Conservation (phyloP, 441 rosid genomes). For the Geranium incanum region DNA sequence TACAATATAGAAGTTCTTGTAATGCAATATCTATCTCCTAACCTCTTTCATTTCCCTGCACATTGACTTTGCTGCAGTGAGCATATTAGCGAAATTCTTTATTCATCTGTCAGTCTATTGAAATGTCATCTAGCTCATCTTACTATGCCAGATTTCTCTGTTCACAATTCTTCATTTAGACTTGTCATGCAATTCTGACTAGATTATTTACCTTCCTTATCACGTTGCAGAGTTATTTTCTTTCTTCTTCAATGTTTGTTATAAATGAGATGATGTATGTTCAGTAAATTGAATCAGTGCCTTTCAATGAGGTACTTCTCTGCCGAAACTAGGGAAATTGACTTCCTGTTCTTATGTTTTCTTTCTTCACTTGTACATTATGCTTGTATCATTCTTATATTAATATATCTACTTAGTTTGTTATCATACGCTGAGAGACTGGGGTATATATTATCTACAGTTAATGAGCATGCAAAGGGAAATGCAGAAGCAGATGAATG, state of each 20-base stretch:
- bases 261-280: not conserved
- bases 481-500: slow-evolving; percentile 43
- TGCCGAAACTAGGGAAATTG: not conserved
- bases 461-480: slow-evolving; percentile 37
- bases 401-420: not conserved
- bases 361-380: not conserved
- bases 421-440: slow-evolving; percentile 6
- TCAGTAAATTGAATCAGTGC: not conserved
- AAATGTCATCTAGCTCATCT: not conserved
- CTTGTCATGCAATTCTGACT: not conserved
- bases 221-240: not conserved
- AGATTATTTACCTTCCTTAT: not conserved
- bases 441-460: slow-evolving; percentile 22
- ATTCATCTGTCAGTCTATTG: too few relatives aligned
- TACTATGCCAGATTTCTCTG: not conserved
- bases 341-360: not conserved
- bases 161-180: not conserved
- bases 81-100: not conserved
- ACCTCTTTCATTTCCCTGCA: too few relatives aligned
- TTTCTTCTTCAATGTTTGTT: not conserved
- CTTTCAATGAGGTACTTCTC: not conserved
- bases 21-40: too few relatives aligned
- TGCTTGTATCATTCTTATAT: not conserved
- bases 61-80: not conserved
- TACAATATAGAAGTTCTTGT: not conserved